Percentiles rank a stretch among this genome's conserved stretches.
These are phyloP conservation scores for Mycena vulgaris DNA, from an alignment of 768 basidiomycete species.

Conservation along the genomic window DNA sequence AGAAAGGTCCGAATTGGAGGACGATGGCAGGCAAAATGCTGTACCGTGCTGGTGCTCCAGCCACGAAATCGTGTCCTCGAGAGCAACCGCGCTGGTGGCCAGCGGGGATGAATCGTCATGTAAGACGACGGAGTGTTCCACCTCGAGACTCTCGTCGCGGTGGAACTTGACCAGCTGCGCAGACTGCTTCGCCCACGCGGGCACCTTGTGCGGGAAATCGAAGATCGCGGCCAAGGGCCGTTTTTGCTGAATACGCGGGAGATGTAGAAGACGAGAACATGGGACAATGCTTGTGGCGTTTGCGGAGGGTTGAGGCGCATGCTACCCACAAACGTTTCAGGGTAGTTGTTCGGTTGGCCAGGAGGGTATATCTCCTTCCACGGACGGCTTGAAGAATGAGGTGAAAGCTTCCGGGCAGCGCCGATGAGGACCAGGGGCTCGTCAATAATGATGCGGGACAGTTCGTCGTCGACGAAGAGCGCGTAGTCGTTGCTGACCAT, in stretches of 20 bases:
- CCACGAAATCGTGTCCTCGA: constrained; percentile 18
- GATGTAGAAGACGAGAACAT: constrained; percentile 8
- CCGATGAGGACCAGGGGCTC: neutral
- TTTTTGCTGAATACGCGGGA: neutral
- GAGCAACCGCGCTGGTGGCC: neutral
- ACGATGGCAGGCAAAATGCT: constrained; percentile 12
- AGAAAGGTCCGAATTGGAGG: constrained; percentile 13
- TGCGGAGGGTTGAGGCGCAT: constrained; percentile 1
- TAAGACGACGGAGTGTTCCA: neutral
- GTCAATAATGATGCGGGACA: neutral
- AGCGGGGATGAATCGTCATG: neutral
- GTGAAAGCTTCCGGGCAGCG: neutral
- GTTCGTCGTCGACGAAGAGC: neutral
- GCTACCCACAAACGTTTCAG: neutral
- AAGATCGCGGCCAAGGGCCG: neutral
- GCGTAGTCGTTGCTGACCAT: neutral
- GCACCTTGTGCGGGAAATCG: constrained; percentile 12
- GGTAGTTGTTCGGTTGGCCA: neutral
- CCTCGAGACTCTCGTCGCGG: neutral
- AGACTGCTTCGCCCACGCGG: constrained; percentile 18
- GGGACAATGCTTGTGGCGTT: neutral
- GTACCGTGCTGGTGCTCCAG: constrained; percentile 13
- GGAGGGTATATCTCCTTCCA: neutral
- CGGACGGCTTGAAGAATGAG: neutral
- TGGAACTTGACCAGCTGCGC: constrained; percentile 19